Percentiles rank a stretch among this genome's conserved stretches.
phyloP scores from a whole-genome alignment of 306 rosid genomes.

The Notholithocarpus densiflorus region DNA sequence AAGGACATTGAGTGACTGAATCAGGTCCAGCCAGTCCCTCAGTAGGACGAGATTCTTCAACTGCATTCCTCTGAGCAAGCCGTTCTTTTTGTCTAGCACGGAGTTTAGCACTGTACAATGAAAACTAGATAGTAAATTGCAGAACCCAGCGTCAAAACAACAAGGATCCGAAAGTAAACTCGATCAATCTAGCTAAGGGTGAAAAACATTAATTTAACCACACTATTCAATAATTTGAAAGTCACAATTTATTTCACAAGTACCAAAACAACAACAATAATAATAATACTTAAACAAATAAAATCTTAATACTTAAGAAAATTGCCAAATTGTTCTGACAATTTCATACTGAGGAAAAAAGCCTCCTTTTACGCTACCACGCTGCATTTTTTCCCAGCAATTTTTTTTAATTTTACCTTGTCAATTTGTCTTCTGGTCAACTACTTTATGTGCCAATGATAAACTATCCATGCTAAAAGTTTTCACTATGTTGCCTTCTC shows the following conservation, averaged over 20 bases:
- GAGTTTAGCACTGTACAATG: constrained; percentile 74
- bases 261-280: no score
- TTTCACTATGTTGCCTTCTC: not conserved
- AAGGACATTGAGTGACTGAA: constrained; percentile 33
- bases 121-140: constrained; percentile 22
- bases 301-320: not conserved
- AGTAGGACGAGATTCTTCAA: constrained; percentile 43
- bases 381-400: not conserved
- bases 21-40: constrained; percentile 48
- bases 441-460: constrained; percentile 2
- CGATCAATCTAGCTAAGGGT: not conserved
- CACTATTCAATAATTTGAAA: not conserved
- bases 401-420: not conserved
- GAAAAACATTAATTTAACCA: not conserved
- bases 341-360: not conserved
- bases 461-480: not conserved
- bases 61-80: constrained; percentile 58
- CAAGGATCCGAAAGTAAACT: not conserved
- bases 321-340: not conserved
- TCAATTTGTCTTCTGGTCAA: not conserved
- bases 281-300: not conserved
- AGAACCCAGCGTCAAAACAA: not conserved
- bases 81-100: constrained; percentile 91
- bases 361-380: not conserved
- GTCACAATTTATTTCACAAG: not conserved